Base-by-base conservation (phyloP, 345 rosid genomes). In the Turnera subulata region DNA sequence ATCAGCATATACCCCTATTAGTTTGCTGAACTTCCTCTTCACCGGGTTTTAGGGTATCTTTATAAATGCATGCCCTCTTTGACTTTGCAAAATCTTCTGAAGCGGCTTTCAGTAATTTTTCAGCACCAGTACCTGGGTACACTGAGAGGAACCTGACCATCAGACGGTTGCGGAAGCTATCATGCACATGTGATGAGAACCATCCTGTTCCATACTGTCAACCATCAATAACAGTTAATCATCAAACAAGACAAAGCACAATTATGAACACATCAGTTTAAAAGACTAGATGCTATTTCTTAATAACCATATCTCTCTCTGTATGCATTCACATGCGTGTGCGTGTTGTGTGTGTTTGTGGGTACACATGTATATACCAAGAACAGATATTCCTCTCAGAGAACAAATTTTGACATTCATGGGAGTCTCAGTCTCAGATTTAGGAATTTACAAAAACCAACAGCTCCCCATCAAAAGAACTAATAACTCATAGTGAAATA, bases 151-250 rank as follows among this genome's bases (percentile, higher is more conserved):
- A 90, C 77, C 85, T 82, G 71, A 87, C 66, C 77, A 85, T 82
- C 32, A 88, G 82, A 47, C 92, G 82, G 60, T 76, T 81, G 70
- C 94, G 84, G 58, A 89, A 70, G 66, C 84, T 75, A 65, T 85
- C 96, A 66, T 85, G 84, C 71, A 79, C 62, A 44, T 79, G 63
- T 58, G 73, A 84, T 6, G 79, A 76, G 75, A 93, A 89, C 99
- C 99, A 93, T 62, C 99, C 97, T 50, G 92, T 80, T 84, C 73
- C 83, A 63, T 73, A 74, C 97, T 93, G 77, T 70, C 61, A 72
- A 71, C 50, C 21, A 62, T 8, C 35, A 56, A 70, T 50, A 24
- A 55, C 53, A 29, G 35, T 29, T 8, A 25, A 64, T 32, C 53
- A 29, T 50, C 35, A 51, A 65, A 39, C 56, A 49, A 6, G 32